phyloP scores from a whole-genome alignment of 257 asterid species.

The Capsicum baccatum region DNA sequence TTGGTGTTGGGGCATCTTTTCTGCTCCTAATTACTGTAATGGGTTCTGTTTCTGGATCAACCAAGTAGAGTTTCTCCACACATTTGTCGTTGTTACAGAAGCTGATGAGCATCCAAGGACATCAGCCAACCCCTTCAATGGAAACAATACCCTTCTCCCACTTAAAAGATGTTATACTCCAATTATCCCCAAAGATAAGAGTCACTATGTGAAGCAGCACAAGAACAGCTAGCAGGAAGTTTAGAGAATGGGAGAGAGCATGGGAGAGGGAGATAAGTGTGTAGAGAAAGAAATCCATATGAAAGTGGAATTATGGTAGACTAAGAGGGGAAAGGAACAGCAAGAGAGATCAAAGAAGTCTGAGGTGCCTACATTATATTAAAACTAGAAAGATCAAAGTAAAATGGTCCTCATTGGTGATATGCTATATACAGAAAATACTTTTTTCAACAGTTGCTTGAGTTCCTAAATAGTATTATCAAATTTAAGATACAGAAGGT shows the following conservation, averaged over 20 bases:
- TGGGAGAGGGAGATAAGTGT: no score
- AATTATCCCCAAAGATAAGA: background rate
- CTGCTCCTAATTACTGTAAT: background rate
- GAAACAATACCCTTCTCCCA: background rate
- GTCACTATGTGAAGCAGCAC: background rate
- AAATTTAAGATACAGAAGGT: background rate
- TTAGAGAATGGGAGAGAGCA: no score
- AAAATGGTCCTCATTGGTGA: background rate
- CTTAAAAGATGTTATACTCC: background rate
- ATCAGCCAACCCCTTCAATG: background rate
- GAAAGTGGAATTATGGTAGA: background rate
- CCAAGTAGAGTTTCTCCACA: background rate
- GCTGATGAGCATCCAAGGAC: background rate
- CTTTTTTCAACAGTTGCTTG: background rate
- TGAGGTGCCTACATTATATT: background rate
- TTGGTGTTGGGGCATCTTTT: background rate
- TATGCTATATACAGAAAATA: no score
- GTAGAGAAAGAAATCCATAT: no score
- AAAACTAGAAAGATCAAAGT: background rate
- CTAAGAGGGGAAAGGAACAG: background rate
- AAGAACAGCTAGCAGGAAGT: background rate
- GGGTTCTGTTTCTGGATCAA: background rate
- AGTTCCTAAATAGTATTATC: background rate
- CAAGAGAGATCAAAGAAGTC: background rate
- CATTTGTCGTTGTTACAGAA: background rate